Percentiles rank a stretch among this genome's conserved stretches.
Evolutionary conservation across 208 protist genomes (phyloP).

Genomic region (Trichomonas gallinae): DNA sequence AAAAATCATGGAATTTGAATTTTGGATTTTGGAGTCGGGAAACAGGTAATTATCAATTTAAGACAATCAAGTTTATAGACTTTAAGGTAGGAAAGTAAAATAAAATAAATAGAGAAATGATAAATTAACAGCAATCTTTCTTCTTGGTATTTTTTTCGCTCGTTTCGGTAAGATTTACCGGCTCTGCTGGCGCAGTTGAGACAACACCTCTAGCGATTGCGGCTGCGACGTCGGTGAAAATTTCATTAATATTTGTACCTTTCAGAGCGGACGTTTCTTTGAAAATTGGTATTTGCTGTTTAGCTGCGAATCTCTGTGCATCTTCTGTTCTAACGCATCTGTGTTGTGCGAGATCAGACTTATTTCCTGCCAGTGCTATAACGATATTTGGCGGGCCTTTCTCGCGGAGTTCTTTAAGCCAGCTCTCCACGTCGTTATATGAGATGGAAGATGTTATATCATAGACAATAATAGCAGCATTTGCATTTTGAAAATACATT

Average conservation of each 20-base stretch:
- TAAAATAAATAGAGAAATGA: background rate
- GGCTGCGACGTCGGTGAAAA: background rate
- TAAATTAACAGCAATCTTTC: background rate
- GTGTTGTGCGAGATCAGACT: background rate
- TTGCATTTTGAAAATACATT: constrained; percentile 18
- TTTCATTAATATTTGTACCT: background rate
- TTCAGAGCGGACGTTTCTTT: background rate
- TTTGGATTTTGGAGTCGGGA: too few species aligned
- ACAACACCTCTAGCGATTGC: background rate
- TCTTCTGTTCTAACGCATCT: background rate
- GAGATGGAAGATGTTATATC: constrained; percentile 88
- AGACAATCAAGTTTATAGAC: background rate
- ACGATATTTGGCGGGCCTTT: constrained; percentile 75
- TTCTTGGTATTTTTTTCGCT: background rate
- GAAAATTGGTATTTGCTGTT: background rate
- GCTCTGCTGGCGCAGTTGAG: background rate
- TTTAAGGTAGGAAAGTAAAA: background rate
- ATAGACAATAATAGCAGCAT: constrained; percentile 85
- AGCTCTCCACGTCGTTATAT: constrained; percentile 85
- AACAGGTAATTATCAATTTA: background rate
- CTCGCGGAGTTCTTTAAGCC: constrained; percentile 88
- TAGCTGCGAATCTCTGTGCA: background rate
- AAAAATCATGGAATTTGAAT: too few species aligned
- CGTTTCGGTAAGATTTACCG: background rate
- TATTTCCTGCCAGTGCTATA: constrained; percentile 42